Evolutionary conservation across 2,329 filamentous ascomycete genomes (phyloP), one percentile per base, ranked within the genome.

Genomic region (Ramichloridium luteum): DNA sequence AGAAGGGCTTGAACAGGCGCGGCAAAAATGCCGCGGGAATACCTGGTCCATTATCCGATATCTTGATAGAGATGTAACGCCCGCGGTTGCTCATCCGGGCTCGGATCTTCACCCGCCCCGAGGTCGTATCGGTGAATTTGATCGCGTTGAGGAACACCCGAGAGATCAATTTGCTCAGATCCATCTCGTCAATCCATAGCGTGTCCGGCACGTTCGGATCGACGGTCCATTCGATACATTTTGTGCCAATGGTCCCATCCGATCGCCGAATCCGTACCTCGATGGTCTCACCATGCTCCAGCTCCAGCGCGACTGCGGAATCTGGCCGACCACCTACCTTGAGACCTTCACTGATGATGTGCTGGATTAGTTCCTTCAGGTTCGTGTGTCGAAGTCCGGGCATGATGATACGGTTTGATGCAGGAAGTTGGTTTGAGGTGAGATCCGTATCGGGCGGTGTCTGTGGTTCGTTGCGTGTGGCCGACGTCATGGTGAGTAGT

Each of bases 1-100:
- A 72, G 51, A 80, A 81, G 1, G 77, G 70, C 41, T 76, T 76
- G 59, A 81, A 82, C 1, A 82, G 60, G 33, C 71, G 70, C 0
- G 73, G 72, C 30, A 77, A 55, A 45, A 80, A 81, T 9, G 70
- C 71, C 29, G 69, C 65, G 0, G 74, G 72, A 27, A 82, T 82
- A 3, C 77, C 77, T 29, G 72, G 70, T 5, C 77, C 77, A 12
- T 75, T 78, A 52, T 82, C 77, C 11, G 62, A 60, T 34, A 81
- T 65, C 39, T 63, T 70, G 47, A 80, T 70, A 27, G 74, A 59
- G 25, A 80, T 61, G 46, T 71, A 70, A 18, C 67, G 64, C 4
- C 54, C 49, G 11, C 42, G 37, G 14, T 45, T 35, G 32, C 66
- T 70, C 25, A 75, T 58, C 4, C 60, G 64, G 3, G 68, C 71